phyloP scores from a whole-genome alignment of 2,329 filamentous ascomycete species.

The Chaetomium olivaceum region DNA sequence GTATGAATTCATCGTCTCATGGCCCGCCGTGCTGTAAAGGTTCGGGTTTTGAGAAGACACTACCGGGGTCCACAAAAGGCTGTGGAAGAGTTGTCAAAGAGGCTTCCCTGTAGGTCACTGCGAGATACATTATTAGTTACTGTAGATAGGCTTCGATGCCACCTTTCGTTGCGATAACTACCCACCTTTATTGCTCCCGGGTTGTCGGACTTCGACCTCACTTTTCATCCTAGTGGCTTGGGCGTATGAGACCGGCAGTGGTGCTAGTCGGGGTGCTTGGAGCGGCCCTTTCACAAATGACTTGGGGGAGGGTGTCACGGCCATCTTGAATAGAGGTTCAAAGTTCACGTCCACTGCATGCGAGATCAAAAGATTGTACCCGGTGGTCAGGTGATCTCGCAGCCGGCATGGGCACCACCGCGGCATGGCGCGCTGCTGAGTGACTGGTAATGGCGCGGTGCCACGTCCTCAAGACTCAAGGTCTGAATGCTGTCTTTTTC shows the following conservation, averaged over 20 bases:
- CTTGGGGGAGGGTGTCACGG: neutral
- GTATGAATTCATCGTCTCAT: neutral
- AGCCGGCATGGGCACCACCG: too few relatives aligned
- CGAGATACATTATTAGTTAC: neutral
- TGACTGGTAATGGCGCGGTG: too few relatives aligned
- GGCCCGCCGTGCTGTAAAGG: neutral
- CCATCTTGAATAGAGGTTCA: slow-evolving; percentile 1
- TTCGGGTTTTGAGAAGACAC: slow-evolving; percentile 17
- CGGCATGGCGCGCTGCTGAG: too few relatives aligned
- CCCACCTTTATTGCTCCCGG: slow-evolving; percentile 15
- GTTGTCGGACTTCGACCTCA: slow-evolving; percentile 13
- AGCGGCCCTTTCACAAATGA: slow-evolving; percentile 20
- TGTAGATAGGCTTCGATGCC: too few relatives aligned
- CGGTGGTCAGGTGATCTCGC: too few relatives aligned
- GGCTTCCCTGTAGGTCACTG: slow-evolving; percentile 14
- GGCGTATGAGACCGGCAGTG: slow-evolving; percentile 10
- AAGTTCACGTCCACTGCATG: too few relatives aligned
- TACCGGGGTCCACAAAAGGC: slow-evolving; percentile 28
- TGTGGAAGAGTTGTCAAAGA: slow-evolving; percentile 24
- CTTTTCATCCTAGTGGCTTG: slow-evolving; percentile 17
- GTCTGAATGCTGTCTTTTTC: too few relatives aligned
- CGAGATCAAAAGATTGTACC: too few relatives aligned
- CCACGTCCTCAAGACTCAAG: too few relatives aligned
- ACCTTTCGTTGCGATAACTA: neutral
- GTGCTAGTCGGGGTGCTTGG: slow-evolving; percentile 7